Evolutionary conservation across 1,139 yeast species (phyloP), one percentile per base, ranked within the genome.

Genomic region (Geotrichum fermentans): DNA sequence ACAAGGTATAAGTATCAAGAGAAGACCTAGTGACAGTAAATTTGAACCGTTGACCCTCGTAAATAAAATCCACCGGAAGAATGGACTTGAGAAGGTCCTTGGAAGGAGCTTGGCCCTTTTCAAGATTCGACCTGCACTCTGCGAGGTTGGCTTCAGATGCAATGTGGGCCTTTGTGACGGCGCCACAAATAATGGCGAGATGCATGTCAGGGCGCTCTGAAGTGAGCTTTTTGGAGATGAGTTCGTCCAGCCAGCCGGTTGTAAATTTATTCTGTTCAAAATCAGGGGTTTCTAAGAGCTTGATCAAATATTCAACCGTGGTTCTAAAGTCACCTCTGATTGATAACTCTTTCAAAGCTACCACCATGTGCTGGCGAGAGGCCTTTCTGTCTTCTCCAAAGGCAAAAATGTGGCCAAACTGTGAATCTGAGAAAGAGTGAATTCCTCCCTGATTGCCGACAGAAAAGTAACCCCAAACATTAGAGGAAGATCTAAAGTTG

Each of bases 391-490:
- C 90, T 73, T 92, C 98, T 66, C 98, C 98, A 70, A 90, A 94
- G 35, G 99, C 97, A 66, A 92, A 92, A 58, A 92, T 92, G 68
- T 92, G 99, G 65, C 99, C 98, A 64, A 92, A 92, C 71, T 92
- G 99, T 47, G 98, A 90, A 70, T 92, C 99, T 21, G 96, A 85
- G 73, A 89, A 92, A 4, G 97, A 89, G 71, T 92, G 99, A 63
- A 92, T 94, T 48, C 96, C 92, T 55, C 97, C 95, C 68, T 88
- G 94, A 69, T 87, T 89, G 61, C 95, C 90, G 51, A 92, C 97
- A 14, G 96, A 87, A 78, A 92, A 92, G 69, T 92, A 92, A 73
- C 99, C 99, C 99, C 99, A 92, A 45, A 92, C 98, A 62, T 92
- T 92, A 17, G 97, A 88, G 36, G 95, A 84, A 3, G 98, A 92